phyloP scores from a whole-genome alignment of 2,329 filamentous ascomycete species.

The Macrophomina pseudophaseolina region DNA sequence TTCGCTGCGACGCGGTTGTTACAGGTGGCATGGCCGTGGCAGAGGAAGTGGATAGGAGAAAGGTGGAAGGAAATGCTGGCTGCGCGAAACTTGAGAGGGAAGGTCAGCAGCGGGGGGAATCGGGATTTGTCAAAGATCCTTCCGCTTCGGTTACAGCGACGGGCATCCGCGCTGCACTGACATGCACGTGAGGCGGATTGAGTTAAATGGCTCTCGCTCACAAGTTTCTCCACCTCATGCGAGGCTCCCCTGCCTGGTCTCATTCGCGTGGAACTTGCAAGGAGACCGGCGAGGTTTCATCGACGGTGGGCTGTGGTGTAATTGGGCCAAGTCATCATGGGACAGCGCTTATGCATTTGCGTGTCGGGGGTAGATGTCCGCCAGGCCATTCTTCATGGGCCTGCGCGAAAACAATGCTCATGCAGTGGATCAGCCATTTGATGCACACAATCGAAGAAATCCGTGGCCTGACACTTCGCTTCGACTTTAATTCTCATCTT shows the following conservation, averaged over 20 bases:
- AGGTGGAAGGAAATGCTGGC: background rate
- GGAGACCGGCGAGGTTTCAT: background rate
- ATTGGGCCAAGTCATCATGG: background rate
- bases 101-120: slow-evolving; percentile 5
- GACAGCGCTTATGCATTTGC: slow-evolving; percentile 1
- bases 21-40: slow-evolving; percentile 31
- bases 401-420: slow-evolving; percentile 1
- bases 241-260: background rate
- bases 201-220: background rate
- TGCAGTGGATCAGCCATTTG: slow-evolving; percentile 1
- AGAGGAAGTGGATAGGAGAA: background rate
- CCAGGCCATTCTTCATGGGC: background rate
- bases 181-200: background rate
- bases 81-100: background rate
- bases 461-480: background rate
- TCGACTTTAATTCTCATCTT: background rate
- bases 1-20: slow-evolving; percentile 36
- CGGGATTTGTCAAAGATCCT: slow-evolving; percentile 23
- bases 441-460: background rate
- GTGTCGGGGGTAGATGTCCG: background rate
- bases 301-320: background rate
- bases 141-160: background rate
- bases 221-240: background rate
- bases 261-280: background rate
- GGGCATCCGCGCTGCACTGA: background rate